A percentile compares a stretch with the other conserved stretches of the same genome.
These are phyloP conservation scores for Elsinoe arachidis DNA, from an alignment of 2,329 filamentous ascomycete species.

Conservation along the genomic window DNA sequence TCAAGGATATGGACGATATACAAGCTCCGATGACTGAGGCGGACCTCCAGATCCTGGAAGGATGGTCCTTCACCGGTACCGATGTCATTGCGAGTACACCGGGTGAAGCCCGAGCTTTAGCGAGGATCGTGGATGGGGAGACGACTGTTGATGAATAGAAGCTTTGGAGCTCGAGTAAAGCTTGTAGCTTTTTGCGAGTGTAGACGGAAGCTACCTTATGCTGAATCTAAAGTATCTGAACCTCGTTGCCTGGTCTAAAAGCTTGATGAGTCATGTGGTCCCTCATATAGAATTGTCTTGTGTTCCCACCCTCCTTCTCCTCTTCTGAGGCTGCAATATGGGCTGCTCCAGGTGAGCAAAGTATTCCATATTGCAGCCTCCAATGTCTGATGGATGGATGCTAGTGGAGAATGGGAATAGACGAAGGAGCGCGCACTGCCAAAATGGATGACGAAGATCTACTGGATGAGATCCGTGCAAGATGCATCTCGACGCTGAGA, in stretches of 20 bases:
- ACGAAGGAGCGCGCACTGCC: too few species aligned
- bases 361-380: slow-evolving; percentile 1
- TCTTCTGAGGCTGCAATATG: neutral
- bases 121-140: slow-evolving; percentile 8
- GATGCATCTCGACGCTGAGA: neutral
- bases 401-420: neutral
- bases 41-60: slow-evolving; percentile 15
- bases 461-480: slow-evolving; percentile 3
- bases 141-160: slow-evolving; percentile 14
- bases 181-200: too few species aligned
- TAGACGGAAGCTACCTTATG: too few species aligned
- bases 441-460: too few species aligned
- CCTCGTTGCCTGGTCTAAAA: slow-evolving; percentile 2
- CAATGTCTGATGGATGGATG: neutral
- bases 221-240: neutral
- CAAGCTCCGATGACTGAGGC: neutral
- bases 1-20: slow-evolving; percentile 12
- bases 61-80: slow-evolving; percentile 16
- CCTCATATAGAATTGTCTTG: neutral
- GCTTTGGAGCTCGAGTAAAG: neutral
- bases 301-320: neutral
- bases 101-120: slow-evolving; percentile 11
- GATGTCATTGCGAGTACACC: slow-evolving; percentile 16
- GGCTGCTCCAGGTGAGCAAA: neutral
- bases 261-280: slow-evolving; percentile 9